Conservation (phyloP, 2,329 filamentous ascomycete genomes). For the Cucurbitaria berberidis region DNA sequence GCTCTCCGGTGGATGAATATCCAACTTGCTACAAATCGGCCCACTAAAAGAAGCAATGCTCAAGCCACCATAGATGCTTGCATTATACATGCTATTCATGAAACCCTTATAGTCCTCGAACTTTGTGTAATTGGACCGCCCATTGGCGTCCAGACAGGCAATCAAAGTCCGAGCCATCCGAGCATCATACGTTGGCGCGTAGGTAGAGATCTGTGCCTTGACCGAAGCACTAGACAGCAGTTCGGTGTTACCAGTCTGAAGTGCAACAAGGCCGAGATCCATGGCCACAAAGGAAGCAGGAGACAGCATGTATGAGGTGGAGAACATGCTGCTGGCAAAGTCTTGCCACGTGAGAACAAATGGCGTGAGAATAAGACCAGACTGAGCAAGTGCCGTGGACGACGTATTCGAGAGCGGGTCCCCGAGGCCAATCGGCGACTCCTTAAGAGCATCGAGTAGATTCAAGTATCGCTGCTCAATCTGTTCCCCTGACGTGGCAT, state of each 20-base stretch:
- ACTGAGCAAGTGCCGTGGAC: neutral
- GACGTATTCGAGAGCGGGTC: conserved; percentile 1
- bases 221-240: neutral
- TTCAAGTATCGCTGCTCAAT: conserved; percentile 19
- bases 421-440: conserved; percentile 11
- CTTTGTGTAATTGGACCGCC: conserved; percentile 13
- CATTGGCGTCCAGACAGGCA: conserved; percentile 19
- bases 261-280: conserved; percentile 6
- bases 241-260: conserved; percentile 11
- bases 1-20: conserved; percentile 21
- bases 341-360: conserved; percentile 18
- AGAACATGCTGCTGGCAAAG: conserved; percentile 10
- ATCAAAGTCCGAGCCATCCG: conserved; percentile 11
- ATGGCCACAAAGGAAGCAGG: neutral
- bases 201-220: conserved; percentile 6
- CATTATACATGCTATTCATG: neutral
- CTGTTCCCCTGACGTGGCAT: conserved; percentile 16
- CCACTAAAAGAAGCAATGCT: conserved; percentile 9
- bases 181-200: conserved; percentile 1
- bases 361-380: neutral
- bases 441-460: conserved; percentile 12
- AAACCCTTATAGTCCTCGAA: conserved; percentile 11
- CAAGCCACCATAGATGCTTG: conserved; percentile 16
- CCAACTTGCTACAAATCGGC: conserved; percentile 19
- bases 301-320: conserved; percentile 1